Evolutionary conservation across 1,284 basidiomycete species (phyloP).

Genomic region (Microbotryum lychnidis-dioicae): DNA sequence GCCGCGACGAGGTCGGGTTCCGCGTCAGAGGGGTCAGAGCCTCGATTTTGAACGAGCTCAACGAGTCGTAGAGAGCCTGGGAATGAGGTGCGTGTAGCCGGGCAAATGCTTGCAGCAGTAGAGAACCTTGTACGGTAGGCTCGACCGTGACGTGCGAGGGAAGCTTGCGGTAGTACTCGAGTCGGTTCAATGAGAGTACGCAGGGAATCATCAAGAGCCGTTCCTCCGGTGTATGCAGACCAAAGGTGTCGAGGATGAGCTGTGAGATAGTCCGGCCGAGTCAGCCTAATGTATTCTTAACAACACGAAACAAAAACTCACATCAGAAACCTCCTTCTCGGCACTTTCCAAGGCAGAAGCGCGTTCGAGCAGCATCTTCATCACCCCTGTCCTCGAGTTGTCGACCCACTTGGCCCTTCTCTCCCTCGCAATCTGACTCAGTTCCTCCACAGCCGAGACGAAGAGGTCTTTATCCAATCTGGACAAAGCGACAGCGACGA

Average conservation of each 20-base stretch:
- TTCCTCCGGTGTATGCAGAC: conserved; percentile 48
- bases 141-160: conserved; percentile 15
- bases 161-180: conserved; percentile 39
- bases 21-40: conserved; percentile 61
- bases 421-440: conserved; percentile 50
- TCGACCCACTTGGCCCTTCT: conserved; percentile 52
- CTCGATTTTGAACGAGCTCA: conserved; percentile 53
- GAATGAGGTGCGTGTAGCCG: conserved; percentile 58
- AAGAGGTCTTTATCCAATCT: conserved; percentile 54
- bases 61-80: conserved; percentile 61
- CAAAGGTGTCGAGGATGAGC: conserved; percentile 57
- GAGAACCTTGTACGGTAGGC: conserved; percentile 72
- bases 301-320: conserved; percentile 27
- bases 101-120: conserved; percentile 73
- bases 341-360: conserved; percentile 47
- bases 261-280: conserved; percentile 35
- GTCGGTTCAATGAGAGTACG: conserved; percentile 54
- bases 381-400: conserved; percentile 54
- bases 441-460: conserved; percentile 52
- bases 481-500: conserved; percentile 66
- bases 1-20: conserved; percentile 64
- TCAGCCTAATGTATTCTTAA: neutral
- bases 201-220: conserved; percentile 53
- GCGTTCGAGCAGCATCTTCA: conserved; percentile 65
- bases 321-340: conserved; percentile 39